Evolutionary conservation across 345 rosid species (phyloP).

Genomic region (Linum trigynum): DNA sequence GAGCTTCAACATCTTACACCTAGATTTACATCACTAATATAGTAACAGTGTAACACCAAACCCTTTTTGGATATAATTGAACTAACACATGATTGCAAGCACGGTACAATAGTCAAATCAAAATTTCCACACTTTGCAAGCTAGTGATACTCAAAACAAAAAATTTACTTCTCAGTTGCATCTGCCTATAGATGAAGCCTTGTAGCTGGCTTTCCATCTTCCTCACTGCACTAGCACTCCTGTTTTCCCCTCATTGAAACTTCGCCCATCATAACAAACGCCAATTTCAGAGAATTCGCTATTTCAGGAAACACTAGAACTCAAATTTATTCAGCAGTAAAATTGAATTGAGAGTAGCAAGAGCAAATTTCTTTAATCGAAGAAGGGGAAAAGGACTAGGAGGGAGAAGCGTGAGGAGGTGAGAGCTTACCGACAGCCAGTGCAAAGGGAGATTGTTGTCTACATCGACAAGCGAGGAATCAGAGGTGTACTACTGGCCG

Average conservation of each 20-base stretch:
- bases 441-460: slow-evolving; percentile 17
- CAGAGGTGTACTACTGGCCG: slow-evolving; percentile 28
- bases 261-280: slow-evolving; percentile 20
- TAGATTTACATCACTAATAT: too few relatives aligned
- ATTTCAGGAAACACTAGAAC: slow-evolving; percentile 6
- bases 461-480: slow-evolving; percentile 27
- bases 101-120: too few relatives aligned
- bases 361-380: too few relatives aligned
- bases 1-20: too few relatives aligned
- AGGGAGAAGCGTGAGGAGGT: neutral
- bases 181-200: too few relatives aligned
- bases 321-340: slow-evolving; percentile 4
- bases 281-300: slow-evolving; percentile 6
- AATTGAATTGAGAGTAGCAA: neutral
- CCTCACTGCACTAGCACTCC: slow-evolving; percentile 25
- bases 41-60: too few relatives aligned
- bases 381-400: neutral
- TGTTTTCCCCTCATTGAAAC: slow-evolving; percentile 26
- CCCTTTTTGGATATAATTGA: too few relatives aligned
- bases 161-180: too few relatives aligned
- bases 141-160: too few relatives aligned
- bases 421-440: slow-evolving; percentile 26
- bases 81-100: too few relatives aligned
- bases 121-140: too few relatives aligned
- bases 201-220: too few relatives aligned